Evolutionary conservation across 2,329 filamentous ascomycete species (phyloP), one percentile per base, ranked within the genome.

Genomic region (Colletotrichum costaricense): DNA sequence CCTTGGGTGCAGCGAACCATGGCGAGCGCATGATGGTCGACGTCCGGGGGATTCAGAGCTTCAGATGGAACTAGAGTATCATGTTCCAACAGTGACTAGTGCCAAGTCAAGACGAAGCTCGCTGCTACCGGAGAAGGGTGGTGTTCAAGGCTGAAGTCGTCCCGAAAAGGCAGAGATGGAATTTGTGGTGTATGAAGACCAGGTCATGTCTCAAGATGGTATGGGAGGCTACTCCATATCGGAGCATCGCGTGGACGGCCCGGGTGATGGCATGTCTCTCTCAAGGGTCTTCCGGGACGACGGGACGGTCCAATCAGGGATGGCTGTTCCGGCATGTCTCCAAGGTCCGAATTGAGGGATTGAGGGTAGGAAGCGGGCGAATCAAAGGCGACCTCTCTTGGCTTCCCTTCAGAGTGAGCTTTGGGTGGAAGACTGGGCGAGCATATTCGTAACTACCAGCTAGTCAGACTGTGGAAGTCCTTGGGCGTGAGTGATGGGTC

Each of bases 191-290:
- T 24, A 60, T 49, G 22, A 28, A 38, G 35, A 30, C 38, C 52
- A 42, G 66, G 66, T 35, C 55, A 30, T 72, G 70, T 69, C 70
- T 72, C 65, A 63, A 56, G 59, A 69, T 63, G 59, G 59, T 63
- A 38, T 72, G 66, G 65, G 66, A 72, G 60, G 66, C 60, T 30
- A 56, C 52, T 55, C 46, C 14, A 33, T 57, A 59, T 26, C 33
- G 38, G 69, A 63, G 52, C 26, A 58, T 24, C 70, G 63, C 66
- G 65, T 72, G 70, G 55, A 55, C 66, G 55, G 30, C 30, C 38
- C 59, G 66, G 46, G 33, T 72, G 70, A 72, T 59, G 69, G 22
- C 69, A 59, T 69, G 69, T 63, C 54, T 57, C 54, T 59, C 24
- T 19, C 24, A 54, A 64, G 69, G 69, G 58, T 69, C 66, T 54